These are phyloP conservation scores for Globisporangium solare DNA, from an alignment of 352 stramenopile species.

Conservation along the genomic window DNA sequence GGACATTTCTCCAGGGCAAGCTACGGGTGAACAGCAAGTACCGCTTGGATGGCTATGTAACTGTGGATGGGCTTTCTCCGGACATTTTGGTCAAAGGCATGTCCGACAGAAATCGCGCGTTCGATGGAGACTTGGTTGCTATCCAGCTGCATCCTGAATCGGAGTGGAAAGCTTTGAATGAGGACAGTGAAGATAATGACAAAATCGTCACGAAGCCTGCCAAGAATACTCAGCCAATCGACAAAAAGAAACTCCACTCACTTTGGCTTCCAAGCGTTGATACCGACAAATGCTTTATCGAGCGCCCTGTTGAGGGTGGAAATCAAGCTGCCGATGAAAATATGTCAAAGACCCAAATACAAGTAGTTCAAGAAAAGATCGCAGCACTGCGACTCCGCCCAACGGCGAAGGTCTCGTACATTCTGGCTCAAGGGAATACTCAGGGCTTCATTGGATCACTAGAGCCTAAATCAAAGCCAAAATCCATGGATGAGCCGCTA, in stretches of 20 bases:
- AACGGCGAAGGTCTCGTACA: constrained; percentile 62
- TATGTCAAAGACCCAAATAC: constrained; percentile 23
- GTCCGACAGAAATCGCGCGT: constrained; percentile 63
- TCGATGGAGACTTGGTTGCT: constrained; percentile 80
- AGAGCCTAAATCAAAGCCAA: constrained; percentile 45
- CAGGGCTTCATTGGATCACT: constrained; percentile 61
- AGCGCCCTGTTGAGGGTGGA: background rate
- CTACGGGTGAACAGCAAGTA: constrained; percentile 76
- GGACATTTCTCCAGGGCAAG: constrained; percentile 47
- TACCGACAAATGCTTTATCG: constrained; percentile 28
- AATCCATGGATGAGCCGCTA: constrained; percentile 26
- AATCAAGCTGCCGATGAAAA: background rate
- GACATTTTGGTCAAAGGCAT: constrained; percentile 75
- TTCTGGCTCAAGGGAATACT: constrained; percentile 53
- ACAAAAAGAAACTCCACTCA: constrained; percentile 34
- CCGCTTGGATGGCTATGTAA: constrained; percentile 71
- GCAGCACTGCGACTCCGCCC: constrained; percentile 33
- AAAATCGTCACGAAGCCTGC: constrained; percentile 1
- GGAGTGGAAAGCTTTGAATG: constrained; percentile 49
- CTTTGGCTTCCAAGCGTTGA: constrained; percentile 45
- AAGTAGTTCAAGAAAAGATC: constrained; percentile 27
- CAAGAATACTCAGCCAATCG: constrained; percentile 14
- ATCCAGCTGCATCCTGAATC: constrained; percentile 47
- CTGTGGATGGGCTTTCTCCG: constrained; percentile 63
- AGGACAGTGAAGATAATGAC: constrained; percentile 18